Evolutionary conservation across 2,329 filamentous ascomycete species (phyloP), one percentile per base, ranked within the genome.

Genomic region (Fusarium concolor): DNA sequence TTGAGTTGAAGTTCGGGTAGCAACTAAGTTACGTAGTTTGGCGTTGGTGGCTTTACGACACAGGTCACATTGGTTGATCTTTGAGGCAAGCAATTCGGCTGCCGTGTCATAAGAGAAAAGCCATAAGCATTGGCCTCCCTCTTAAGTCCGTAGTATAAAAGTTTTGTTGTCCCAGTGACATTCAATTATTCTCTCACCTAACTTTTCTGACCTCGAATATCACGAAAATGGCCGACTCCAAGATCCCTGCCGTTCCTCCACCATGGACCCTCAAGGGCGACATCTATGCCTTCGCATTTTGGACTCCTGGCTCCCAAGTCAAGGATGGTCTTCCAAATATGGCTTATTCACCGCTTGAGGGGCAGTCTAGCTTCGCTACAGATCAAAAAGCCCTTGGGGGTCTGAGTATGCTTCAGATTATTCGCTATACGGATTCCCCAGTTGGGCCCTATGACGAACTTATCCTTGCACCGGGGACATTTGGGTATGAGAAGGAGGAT

Each of bases 401-500:
- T 0, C 62, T 85, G 9, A 78, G 80, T 64, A 82, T 83, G 76
- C 75, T 86, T 17, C 84, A 86, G 74, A 73, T 87, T 54, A 78
- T 87, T 29, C 79, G 84, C 10, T 87, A 87, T 71, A 77, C 74
- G 2, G 79, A 85, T 20, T 83, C 80, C 6, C 84, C 84, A 0
- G 84, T 85, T 5, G 85, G 85, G 0, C 79, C 84, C 0, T 87
- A 87, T 58, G 85, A 87, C 65, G 85, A 87, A 74, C 71, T 87
- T 55, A 74, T 84, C 26, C 68, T 86, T 29, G 74, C 79, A 4
- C 85, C 85, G 0, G 85, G 85, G 2, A 76, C 71, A 35, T 85
- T 82, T 60, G 77, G 79, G 15, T 83, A 82, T 63, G 75, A 77
- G 12, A 75, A 79, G 22, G 79, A 79, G 22, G 74, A 77, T 37